Evolutionary conservation across 176 grass and related monocot species (phyloP).

Genomic region (Aechmea fasciata): DNA sequence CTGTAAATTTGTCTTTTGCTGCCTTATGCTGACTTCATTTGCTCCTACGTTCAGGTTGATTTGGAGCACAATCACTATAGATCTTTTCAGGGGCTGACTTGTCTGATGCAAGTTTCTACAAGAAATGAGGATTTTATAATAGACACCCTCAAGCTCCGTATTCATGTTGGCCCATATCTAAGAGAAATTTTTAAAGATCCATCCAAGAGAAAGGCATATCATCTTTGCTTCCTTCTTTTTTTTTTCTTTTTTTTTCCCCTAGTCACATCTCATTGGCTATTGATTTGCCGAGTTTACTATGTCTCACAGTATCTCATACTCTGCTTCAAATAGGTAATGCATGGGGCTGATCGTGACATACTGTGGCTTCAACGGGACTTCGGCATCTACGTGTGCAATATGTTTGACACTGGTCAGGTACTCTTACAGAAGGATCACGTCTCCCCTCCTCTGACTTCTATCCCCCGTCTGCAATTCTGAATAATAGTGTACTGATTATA

Average conservation of each 20-base stretch:
- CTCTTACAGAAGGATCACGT: conserved; percentile 12
- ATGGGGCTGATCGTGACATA: conserved; percentile 97
- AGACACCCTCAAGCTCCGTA: conserved; percentile 86
- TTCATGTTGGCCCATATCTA: conserved; percentile 64
- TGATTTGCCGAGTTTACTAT: neutral
- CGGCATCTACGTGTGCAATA: conserved; percentile 80
- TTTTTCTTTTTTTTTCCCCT: conserved; percentile 6
- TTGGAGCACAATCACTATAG: conserved; percentile 99
- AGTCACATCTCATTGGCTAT: conserved; percentile 23
- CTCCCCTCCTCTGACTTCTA: no score
- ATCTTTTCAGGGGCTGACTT: conserved; percentile 95
- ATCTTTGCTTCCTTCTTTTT: conserved; percentile 3
- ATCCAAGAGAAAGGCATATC: conserved; percentile 65
- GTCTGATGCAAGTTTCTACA: conserved; percentile 99
- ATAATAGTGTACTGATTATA: no score
- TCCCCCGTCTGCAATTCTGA: no score
- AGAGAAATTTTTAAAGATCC: conserved; percentile 78
- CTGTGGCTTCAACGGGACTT: conserved; percentile 90
- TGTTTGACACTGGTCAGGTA: conserved; percentile 98
- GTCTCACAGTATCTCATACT: conserved; percentile 8
- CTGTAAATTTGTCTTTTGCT: neutral
- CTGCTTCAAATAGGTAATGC: conserved; percentile 56
- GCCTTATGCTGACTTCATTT: conserved; percentile 11
- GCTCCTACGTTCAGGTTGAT: conserved; percentile 68
- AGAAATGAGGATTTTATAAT: conserved; percentile 92